These are phyloP conservation scores for Berkeleyomyces rouxiae DNA, from an alignment of 2,329 filamentous ascomycete species.

Conservation along the genomic window DNA sequence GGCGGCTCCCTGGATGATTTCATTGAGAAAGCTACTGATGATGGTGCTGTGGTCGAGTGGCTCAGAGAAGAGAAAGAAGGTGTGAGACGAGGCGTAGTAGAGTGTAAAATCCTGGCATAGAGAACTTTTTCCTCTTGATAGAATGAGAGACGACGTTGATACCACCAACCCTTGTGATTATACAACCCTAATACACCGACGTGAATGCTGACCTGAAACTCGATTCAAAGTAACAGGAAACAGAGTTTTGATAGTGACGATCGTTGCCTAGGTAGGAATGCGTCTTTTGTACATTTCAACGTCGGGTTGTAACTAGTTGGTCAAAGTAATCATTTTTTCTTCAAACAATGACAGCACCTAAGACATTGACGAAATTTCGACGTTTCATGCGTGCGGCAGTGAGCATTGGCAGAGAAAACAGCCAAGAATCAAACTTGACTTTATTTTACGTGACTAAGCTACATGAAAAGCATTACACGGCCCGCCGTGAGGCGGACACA, in stretches of 20 bases:
- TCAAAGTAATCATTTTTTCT: not conserved
- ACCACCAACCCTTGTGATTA: not conserved
- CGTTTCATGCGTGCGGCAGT: not conserved
- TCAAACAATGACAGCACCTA: not conserved
- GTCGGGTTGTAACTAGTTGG: not conserved
- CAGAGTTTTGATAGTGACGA: not conserved
- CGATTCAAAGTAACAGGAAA: not conserved
- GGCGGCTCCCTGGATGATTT: constrained; percentile 70
- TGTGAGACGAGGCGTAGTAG: constrained; percentile 44
- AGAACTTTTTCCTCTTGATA: not conserved
- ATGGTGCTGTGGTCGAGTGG: constrained; percentile 32
- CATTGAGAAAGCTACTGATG: constrained; percentile 31
- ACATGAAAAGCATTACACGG: too few species aligned
- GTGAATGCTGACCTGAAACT: not conserved
- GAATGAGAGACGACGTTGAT: not conserved
- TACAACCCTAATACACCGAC: not conserved
- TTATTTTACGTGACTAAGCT: too few species aligned
- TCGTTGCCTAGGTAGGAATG: not conserved
- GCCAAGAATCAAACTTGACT: too few species aligned
- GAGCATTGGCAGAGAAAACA: not conserved
- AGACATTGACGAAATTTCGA: not conserved
- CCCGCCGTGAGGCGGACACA: too few species aligned
- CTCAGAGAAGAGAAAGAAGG: constrained; percentile 43
- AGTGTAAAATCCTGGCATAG: constrained; percentile 22
- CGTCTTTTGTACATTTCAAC: not conserved